A percentile compares a stretch with the other conserved stretches of the same genome.
These are phyloP conservation scores for Claviceps sp. DNA, from an alignment of 2,329 filamentous ascomycete species.

Conservation along the genomic window DNA sequence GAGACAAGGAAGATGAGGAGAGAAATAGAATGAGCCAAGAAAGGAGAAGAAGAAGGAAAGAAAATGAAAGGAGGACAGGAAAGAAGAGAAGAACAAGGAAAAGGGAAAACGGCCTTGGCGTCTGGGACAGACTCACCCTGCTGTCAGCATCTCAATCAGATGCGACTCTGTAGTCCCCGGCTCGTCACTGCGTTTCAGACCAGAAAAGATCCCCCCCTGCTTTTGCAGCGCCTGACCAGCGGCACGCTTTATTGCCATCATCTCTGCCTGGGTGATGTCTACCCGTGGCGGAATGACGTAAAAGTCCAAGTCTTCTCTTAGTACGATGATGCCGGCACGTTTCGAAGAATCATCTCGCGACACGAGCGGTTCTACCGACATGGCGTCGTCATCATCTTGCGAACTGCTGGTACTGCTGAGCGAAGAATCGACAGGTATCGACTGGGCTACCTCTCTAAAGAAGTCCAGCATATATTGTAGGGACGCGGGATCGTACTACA, in stretches of 20 bases:
- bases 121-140: conserved; percentile 53
- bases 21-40: neutral
- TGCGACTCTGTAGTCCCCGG: conserved; percentile 94
- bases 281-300: conserved; percentile 82
- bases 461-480: conserved; percentile 99
- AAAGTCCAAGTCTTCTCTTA: conserved; percentile 93
- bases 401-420: conserved; percentile 49
- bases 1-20: neutral
- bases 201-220: conserved; percentile 93
- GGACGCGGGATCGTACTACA: conserved; percentile 87
- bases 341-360: conserved; percentile 61
- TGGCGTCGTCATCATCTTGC: conserved; percentile 48
- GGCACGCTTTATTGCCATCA: conserved; percentile 92
- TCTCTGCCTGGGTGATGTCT: conserved; percentile 75
- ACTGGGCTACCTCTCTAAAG: conserved; percentile 89
- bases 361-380: conserved; percentile 60
- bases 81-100: neutral
- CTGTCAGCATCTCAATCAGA: conserved; percentile 97
- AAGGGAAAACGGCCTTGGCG: neutral
- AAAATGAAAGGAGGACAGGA: neutral
- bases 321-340: conserved; percentile 93
- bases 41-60: neutral
- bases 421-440: conserved; percentile 69
- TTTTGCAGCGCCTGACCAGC: conserved; percentile 74
- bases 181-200: conserved; percentile 87